Conservation (phyloP, 1,284 basidiomycete genomes). For the Sanghuangporus weigelae region DNA sequence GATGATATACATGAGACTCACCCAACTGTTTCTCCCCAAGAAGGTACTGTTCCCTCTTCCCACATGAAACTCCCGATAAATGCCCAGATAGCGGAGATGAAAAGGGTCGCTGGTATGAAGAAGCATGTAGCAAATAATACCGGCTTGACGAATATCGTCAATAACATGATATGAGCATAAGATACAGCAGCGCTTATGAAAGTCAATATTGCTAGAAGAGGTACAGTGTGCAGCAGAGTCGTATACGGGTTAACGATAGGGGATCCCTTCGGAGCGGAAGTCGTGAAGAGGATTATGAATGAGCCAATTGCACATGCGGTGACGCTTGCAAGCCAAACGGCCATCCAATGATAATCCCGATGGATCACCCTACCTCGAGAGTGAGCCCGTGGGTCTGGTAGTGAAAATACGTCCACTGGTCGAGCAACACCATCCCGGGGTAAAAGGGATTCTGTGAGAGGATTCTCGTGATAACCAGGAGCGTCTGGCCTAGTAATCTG, state of each 20-base stretch:
- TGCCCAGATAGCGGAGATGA: slow-evolving; percentile 82
- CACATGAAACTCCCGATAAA: slow-evolving; percentile 89
- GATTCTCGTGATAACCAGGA: slow-evolving; percentile 33
- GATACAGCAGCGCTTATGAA: slow-evolving; percentile 67
- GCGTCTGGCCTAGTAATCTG: slow-evolving; percentile 31
- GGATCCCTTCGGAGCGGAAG: slow-evolving; percentile 32
- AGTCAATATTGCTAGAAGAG: slow-evolving; percentile 76
- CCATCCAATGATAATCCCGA: slow-evolving; percentile 67
- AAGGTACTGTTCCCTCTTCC: slow-evolving; percentile 60
- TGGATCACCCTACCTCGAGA: slow-evolving; percentile 58
- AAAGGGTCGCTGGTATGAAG: slow-evolving; percentile 75
- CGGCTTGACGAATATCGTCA: slow-evolving; percentile 76
- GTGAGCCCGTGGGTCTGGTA: slow-evolving; percentile 66
- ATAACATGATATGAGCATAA: slow-evolving; percentile 71
- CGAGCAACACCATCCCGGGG: slow-evolving; percentile 59
- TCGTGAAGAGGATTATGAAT: slow-evolving; percentile 57
- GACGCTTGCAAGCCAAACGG: slow-evolving; percentile 57
- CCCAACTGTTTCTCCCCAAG: slow-evolving; percentile 82
- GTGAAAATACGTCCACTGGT: slow-evolving; percentile 61
- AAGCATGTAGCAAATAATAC: slow-evolving; percentile 78
- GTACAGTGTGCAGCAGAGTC: slow-evolving; percentile 78
- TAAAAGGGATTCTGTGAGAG: slow-evolving; percentile 66
- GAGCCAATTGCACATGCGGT: slow-evolving; percentile 55
- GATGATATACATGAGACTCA: slow-evolving; percentile 30
- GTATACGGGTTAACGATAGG: slow-evolving; percentile 55